Evolutionary conservation across 140 eudicot species (phyloP).

Genomic region (Erigeron philadelphicus): DNA sequence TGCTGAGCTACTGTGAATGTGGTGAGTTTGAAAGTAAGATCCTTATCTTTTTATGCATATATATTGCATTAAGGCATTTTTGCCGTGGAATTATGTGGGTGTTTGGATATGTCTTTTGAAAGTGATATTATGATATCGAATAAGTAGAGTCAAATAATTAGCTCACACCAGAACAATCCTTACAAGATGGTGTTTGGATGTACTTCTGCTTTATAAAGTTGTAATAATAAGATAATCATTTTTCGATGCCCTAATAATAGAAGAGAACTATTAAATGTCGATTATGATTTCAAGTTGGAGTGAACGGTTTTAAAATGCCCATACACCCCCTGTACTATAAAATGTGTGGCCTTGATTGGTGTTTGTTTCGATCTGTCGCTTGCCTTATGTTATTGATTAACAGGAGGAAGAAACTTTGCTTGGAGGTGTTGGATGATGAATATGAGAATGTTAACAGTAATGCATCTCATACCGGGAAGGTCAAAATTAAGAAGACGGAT

Average conservation of each 20-base stretch:
- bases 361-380: conserved; percentile 10
- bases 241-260: too few species aligned
- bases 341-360: background rate
- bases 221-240: background rate
- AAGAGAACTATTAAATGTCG: too few species aligned
- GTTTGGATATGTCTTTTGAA: background rate
- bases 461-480: background rate
- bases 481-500: conserved; percentile 8
- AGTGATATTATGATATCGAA: background rate
- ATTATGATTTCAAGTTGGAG: background rate
- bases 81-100: background rate
- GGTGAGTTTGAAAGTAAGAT: too few species aligned
- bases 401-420: conserved; percentile 39
- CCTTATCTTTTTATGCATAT: too few species aligned
- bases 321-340: background rate
- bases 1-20: too few species aligned
- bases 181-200: background rate
- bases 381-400: conserved; percentile 16
- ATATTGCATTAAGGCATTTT: background rate
- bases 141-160: too few species aligned
- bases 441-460: conserved; percentile 19
- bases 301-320: background rate
- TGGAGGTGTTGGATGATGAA: conserved; percentile 27
- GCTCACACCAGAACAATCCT: background rate
- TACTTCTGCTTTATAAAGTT: background rate